Percentiles rank a stretch among this genome's conserved stretches.
These are phyloP conservation scores for Xylaria palmicola DNA, from an alignment of 495 filamentous ascomycete species.

Conservation along the genomic window DNA sequence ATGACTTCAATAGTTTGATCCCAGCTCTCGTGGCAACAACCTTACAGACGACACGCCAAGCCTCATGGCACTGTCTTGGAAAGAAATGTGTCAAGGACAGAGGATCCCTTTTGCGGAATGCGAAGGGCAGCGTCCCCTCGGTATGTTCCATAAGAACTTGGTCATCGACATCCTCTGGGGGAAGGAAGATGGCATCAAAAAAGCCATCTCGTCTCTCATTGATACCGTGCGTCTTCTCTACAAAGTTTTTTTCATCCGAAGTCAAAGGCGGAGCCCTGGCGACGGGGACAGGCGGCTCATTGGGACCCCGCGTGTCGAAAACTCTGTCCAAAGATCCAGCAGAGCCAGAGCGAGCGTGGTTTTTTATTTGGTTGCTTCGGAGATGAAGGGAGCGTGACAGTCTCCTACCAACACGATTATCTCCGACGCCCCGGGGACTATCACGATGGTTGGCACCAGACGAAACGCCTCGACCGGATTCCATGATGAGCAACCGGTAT, in stretches of 20 bases:
- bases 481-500: background rate
- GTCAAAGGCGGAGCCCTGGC: conserved; percentile 20
- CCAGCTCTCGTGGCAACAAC: conserved; percentile 46
- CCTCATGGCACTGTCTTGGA: conserved; percentile 43
- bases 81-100: conserved; percentile 46
- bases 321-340: conserved; percentile 27
- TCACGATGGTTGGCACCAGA: background rate
- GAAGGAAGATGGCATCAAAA: conserved; percentile 57
- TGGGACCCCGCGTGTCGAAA: conserved; percentile 20
- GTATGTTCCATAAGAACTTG: conserved; percentile 38
- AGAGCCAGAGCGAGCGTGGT: conserved; percentile 21
- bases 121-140: conserved; percentile 36
- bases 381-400: conserved; percentile 21
- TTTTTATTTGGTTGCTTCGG: conserved; percentile 8
- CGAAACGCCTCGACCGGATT: background rate
- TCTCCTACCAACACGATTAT: background rate
- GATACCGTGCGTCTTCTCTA: conserved; percentile 46
- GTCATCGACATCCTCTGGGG: conserved; percentile 39
- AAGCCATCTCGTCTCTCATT: conserved; percentile 58
- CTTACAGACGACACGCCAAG: conserved; percentile 31
- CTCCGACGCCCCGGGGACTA: background rate
- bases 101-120: conserved; percentile 39
- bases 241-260: conserved; percentile 25
- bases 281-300: conserved; percentile 2
- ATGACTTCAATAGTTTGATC: conserved; percentile 51